Evolutionary conservation across 2,329 filamentous ascomycete genomes (phyloP).

Genomic region (Biscogniauxia marginata): DNA sequence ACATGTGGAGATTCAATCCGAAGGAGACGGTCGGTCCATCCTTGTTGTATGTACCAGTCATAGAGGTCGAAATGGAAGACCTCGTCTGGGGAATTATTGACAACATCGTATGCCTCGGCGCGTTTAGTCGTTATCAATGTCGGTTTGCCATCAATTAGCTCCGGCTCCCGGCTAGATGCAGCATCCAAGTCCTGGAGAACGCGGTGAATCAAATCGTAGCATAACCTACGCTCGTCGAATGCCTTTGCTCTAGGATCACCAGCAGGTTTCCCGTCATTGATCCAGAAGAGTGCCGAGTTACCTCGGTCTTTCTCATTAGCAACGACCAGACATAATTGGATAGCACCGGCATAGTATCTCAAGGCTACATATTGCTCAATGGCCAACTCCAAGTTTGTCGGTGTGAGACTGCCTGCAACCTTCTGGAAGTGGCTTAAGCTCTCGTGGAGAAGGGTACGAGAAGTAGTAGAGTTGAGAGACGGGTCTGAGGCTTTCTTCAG

Average conservation of each 20-base stretch:
- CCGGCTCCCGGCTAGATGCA: constrained; percentile 65
- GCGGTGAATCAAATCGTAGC: constrained; percentile 85
- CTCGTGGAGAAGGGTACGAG: constrained; percentile 79
- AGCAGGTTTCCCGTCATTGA: constrained; percentile 76
- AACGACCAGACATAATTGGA: constrained; percentile 80
- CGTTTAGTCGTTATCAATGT: constrained; percentile 76
- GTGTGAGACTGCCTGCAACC: constrained; percentile 79
- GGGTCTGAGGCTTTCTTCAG: constrained; percentile 85
- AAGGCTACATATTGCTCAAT: constrained; percentile 76
- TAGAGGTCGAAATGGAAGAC: constrained; percentile 97
- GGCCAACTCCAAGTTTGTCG: constrained; percentile 75
- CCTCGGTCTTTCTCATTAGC: constrained; percentile 84
- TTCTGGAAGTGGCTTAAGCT: constrained; percentile 85
- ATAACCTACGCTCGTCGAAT: constrained; percentile 71
- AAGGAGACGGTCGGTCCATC: constrained; percentile 82
- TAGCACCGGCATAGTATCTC: constrained; percentile 90
- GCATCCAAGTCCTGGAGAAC: constrained; percentile 76
- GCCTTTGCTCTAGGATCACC: constrained; percentile 67
- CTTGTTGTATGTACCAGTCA: constrained; percentile 90
- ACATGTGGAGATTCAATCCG: constrained; percentile 83
- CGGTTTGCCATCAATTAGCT: constrained; percentile 73
- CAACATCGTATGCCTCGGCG: constrained; percentile 85
- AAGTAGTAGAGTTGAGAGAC: constrained; percentile 70
- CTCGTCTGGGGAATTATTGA: constrained; percentile 84
- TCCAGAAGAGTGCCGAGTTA: constrained; percentile 80